A percentile compares a stretch with the other conserved stretches of the same genome.
Evolutionary conservation across 495 filamentous ascomycete genomes (phyloP).

Genomic region (Ramalina peruviana): DNA sequence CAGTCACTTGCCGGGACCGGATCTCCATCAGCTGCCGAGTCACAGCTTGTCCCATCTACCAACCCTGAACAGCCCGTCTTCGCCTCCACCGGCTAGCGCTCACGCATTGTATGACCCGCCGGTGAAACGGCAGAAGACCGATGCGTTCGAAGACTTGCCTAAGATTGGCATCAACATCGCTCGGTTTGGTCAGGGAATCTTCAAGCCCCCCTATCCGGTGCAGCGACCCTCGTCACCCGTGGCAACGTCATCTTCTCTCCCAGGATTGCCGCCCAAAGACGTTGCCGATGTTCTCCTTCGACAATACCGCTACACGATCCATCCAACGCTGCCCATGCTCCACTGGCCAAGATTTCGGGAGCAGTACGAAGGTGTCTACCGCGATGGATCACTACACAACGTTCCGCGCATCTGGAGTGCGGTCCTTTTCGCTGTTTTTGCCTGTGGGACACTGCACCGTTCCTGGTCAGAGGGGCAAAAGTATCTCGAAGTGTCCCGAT

Average conservation of each 20-base stretch:
- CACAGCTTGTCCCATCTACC: slow-evolving; percentile 47
- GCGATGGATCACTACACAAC: slow-evolving; percentile 42
- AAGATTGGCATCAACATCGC: slow-evolving; percentile 59
- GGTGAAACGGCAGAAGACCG: slow-evolving; percentile 28
- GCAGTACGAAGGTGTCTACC: slow-evolving; percentile 65
- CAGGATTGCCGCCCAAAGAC: slow-evolving; percentile 55
- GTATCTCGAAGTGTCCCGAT: slow-evolving; percentile 57
- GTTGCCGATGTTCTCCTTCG: slow-evolving; percentile 62
- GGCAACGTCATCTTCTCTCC: slow-evolving; percentile 39
- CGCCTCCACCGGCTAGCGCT: not conserved
- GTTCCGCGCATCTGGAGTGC: slow-evolving; percentile 65
- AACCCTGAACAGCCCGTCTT: slow-evolving; percentile 24
- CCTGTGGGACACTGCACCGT: slow-evolving; percentile 69
- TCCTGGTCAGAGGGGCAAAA: slow-evolving; percentile 52
- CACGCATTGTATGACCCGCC: not conserved
- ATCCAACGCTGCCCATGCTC: slow-evolving; percentile 68
- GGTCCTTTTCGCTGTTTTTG: slow-evolving; percentile 72
- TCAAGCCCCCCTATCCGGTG: slow-evolving; percentile 67
- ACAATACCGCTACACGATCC: slow-evolving; percentile 62
- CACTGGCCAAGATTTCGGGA: slow-evolving; percentile 78
- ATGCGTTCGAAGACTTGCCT: slow-evolving; percentile 51
- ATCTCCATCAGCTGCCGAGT: slow-evolving; percentile 31
- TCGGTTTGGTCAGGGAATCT: slow-evolving; percentile 60
- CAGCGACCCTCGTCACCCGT: slow-evolving; percentile 39
- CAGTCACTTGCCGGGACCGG: slow-evolving; percentile 6